Percentiles rank a stretch among this genome's conserved stretches.
phyloP scores from a whole-genome alignment of 345 rosid genomes.

The Combretum micranthum region DNA sequence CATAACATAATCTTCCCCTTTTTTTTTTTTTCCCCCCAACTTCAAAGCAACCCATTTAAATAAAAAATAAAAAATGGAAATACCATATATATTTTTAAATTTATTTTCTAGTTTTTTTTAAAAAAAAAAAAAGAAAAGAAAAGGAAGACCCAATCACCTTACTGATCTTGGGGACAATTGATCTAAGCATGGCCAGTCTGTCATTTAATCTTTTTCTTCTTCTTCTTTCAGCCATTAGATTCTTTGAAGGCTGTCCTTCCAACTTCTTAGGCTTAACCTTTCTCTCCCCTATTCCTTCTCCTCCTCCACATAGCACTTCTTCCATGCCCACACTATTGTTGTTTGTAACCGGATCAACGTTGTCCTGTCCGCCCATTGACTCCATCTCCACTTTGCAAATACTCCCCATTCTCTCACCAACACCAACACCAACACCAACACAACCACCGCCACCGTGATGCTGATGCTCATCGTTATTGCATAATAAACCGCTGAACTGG shows the following conservation, averaged over 20 bases:
- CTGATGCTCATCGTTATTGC: slow-evolving; percentile 23
- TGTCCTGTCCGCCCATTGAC: slow-evolving; percentile 9
- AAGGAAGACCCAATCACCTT: slow-evolving; percentile 44
- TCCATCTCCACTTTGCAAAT: slow-evolving; percentile 31
- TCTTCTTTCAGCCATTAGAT: slow-evolving; percentile 84
- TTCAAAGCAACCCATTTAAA: neutral
- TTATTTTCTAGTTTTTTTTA: slow-evolving; percentile 3
- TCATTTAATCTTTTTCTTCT: slow-evolving; percentile 79
- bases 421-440: no score
- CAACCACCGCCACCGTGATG: slow-evolving; percentile 21
- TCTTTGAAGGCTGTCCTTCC: slow-evolving; percentile 92
- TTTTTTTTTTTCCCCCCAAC: no score
- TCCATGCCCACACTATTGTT: slow-evolving; percentile 32
- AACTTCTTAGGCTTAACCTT: slow-evolving; percentile 45
- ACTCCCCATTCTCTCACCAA: slow-evolving; percentile 1
- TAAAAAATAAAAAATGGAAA: no score
- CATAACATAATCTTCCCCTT: no score
- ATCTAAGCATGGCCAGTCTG: slow-evolving; percentile 82
- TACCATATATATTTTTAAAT: no score
- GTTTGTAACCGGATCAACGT: slow-evolving; percentile 15
- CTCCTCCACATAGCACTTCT: neutral
- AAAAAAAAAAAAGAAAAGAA: slow-evolving; percentile 14
- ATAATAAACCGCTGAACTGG: slow-evolving; percentile 5
- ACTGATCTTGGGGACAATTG: slow-evolving; percentile 92
- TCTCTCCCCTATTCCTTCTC: slow-evolving; percentile 4